Conservation (phyloP, 129 eudicot genomes). For the Lactuca saligna region DNA sequence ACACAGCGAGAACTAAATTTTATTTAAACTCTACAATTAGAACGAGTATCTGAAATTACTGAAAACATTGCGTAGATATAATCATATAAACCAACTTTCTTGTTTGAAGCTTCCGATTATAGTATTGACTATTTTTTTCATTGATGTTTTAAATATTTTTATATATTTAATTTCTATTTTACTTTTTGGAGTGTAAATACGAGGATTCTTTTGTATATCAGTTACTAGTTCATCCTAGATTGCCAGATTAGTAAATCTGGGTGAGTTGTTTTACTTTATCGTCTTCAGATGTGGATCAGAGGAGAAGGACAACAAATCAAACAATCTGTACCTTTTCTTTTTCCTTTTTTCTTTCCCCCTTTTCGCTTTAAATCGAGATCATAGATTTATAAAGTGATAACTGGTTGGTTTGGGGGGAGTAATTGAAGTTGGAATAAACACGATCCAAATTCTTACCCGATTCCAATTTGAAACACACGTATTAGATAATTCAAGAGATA, state of each 20-base stretch:
- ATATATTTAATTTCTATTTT: neutral
- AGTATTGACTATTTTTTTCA: neutral
- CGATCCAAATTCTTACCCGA: neutral
- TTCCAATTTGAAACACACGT: conserved; percentile 7
- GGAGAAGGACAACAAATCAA: conserved; percentile 26
- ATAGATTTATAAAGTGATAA: neutral
- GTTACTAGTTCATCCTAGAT: conserved; percentile 27
- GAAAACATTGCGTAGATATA: conserved; percentile 4
- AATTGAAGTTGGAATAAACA: conserved; percentile 8
- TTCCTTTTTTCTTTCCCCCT: neutral
- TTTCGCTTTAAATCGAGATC: conserved; percentile 15
- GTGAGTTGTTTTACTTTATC: conserved; percentile 12
- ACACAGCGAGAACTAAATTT: neutral
- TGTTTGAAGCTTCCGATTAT: conserved; percentile 1
- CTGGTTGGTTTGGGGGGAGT: conserved; percentile 6
- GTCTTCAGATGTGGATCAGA: conserved; percentile 21
- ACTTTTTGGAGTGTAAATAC: conserved; percentile 7
- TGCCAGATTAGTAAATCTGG: conserved; percentile 19
- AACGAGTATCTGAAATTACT: conserved; percentile 9
- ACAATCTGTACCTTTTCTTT: conserved; percentile 24
- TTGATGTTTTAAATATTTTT: neutral
- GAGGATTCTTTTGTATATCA: conserved; percentile 46
- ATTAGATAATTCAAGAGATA: neutral
- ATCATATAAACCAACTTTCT: neutral
- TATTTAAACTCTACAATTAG: neutral